Conservation (phyloP, 768 basidiomycete species). For the Punctularia strigosozonata region DNA sequence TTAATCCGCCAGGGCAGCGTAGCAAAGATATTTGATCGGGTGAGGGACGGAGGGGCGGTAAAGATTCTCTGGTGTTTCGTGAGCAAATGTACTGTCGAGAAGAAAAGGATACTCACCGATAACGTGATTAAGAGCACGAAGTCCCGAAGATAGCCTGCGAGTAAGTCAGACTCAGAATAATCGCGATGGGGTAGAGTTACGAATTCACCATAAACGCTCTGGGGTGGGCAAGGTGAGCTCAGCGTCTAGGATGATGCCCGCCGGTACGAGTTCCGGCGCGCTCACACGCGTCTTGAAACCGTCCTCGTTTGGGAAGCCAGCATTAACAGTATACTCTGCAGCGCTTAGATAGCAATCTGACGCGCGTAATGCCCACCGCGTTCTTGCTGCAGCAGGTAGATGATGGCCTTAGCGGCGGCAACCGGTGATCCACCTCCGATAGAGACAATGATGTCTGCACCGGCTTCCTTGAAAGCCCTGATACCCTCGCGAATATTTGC, state of each 20-base stretch:
- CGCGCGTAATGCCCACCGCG: conserved; percentile 36
- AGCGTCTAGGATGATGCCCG: conserved; percentile 68
- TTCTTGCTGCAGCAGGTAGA: conserved; percentile 50
- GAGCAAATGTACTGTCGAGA: background rate
- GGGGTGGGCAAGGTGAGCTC: conserved; percentile 65
- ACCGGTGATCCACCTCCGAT: conserved; percentile 76
- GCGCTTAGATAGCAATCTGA: conserved; percentile 76
- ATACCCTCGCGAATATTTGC: conserved; percentile 50
- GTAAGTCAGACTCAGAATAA: conserved; percentile 5
- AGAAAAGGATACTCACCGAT: conserved; percentile 36
- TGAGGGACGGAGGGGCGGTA: conserved; percentile 44
- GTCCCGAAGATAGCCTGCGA: conserved; percentile 63
- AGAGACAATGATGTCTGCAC: conserved; percentile 58
- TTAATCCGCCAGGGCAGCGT: conserved; percentile 61
- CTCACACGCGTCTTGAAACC: conserved; percentile 52
- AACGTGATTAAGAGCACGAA: conserved; percentile 71
- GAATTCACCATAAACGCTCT: conserved; percentile 61
- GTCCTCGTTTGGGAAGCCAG: conserved; percentile 60
- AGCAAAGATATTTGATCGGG: conserved; percentile 56
- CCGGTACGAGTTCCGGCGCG: conserved; percentile 48
- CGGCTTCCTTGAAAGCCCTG: conserved; percentile 38
- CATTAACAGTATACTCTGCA: conserved; percentile 68
- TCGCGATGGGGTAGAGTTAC: conserved; percentile 3
- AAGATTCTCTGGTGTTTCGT: conserved; percentile 35
- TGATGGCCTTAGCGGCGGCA: conserved; percentile 66